Conservation (phyloP, 2,329 filamentous ascomycete species). For the Intubia oerlemansii region DNA sequence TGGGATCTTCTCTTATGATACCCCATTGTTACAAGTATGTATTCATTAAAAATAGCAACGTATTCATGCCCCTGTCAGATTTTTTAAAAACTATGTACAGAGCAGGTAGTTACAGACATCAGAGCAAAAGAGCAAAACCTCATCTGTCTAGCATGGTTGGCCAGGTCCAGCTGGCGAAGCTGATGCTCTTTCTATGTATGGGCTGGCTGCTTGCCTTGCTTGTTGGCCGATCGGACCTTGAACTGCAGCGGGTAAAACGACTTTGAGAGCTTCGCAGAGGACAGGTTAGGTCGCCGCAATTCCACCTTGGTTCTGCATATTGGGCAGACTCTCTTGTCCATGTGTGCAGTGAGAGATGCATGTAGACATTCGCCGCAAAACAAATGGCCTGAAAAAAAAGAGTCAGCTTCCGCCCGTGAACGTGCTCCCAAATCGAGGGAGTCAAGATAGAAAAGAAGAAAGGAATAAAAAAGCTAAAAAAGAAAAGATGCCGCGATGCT, state of each 20-base stretch:
- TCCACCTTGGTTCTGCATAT: conserved; percentile 41
- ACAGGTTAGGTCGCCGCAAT: conserved; percentile 12
- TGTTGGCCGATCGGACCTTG: conserved; percentile 36
- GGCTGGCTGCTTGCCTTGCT: conserved; percentile 24
- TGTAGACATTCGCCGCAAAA: conserved; percentile 43
- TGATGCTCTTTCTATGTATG: no score
- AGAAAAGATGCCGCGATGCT: conserved; percentile 14
- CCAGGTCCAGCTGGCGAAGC: no score
- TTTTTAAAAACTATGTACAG: no score
- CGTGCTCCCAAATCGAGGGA: no score
- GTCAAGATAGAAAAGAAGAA: neutral
- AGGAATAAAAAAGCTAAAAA: neutral
- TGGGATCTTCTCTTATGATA: no score
- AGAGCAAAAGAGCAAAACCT: no score
- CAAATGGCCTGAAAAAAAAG: conserved; percentile 43
- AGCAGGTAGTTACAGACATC: no score
- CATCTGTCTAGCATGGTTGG: no score
- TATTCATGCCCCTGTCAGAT: no score
- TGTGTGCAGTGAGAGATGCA: conserved; percentile 31
- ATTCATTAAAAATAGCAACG: no score
- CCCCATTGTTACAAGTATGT: no score
- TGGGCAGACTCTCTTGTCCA: conserved; percentile 35
- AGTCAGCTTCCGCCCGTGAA: no score
- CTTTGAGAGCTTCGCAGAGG: conserved; percentile 20
- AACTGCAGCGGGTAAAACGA: conserved; percentile 37